Evolutionary conservation across 2,329 filamentous ascomycete species (phyloP), one percentile per base, ranked within the genome.

Genomic region (Nemania bipapillata): DNA sequence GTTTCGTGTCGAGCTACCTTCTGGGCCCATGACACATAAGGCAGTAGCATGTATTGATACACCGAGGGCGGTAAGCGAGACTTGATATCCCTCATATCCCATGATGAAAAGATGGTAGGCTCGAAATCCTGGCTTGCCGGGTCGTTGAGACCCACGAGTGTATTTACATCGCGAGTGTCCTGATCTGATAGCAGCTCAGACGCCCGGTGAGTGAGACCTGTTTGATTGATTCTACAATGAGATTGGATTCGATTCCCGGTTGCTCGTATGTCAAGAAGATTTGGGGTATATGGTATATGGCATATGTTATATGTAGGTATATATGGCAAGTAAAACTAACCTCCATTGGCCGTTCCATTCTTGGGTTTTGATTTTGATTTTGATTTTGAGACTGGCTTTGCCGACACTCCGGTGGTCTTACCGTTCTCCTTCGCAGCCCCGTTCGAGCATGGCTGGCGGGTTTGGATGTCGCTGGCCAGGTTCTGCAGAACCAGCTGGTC

Each of bases 71-170:
- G 78, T 17, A 82, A 72, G 60, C 77, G 79, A 50, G 73, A 58
- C 28, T 74, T 68, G 32, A 82, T 60, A 20, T 79, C 77, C 30
- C 74, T 75, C 55, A 83, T 71, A 69, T 86, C 84, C 59, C 79
- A 74, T 0, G 79, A 79, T 5, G 78, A 81, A 71, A 86, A 79
- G 45, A 86, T 80, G 3, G 81, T 82, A 3, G 84, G 83, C 73
- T 85, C 83, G 68, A 86, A 86, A 6, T 77, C 74, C 53, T 76
- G 49, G 70, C 79, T 77, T 11, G 66, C 58, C 3, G 83, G 82
- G 73, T 85, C 76, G 68, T 84, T 84, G 66, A 82, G 76, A 30
- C 79, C 80, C 63, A 77, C 78, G 68, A 86, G 79, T 30, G 73
- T 74, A 24, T 75, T 75, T 5, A 83, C 77, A 12, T 79, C 76